Percentiles rank a stretch among this genome's conserved stretches.
phyloP scores from a whole-genome alignment of 805 yeast genomes.

The Candida ovalis region DNA sequence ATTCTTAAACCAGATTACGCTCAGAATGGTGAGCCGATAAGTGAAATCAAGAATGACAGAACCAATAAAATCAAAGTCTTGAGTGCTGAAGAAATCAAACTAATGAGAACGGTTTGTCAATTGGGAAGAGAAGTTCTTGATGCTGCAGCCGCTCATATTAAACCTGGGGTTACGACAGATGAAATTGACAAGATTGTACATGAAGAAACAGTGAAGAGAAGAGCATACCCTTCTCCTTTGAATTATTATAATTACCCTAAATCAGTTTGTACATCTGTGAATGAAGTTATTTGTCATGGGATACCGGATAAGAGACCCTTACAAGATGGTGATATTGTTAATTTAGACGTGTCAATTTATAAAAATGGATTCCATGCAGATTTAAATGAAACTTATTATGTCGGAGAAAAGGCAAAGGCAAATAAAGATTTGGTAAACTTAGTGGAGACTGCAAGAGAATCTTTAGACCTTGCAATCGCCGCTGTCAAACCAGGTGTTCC shows the following conservation, averaged over 20 bases:
- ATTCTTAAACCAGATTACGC: slow-evolving; percentile 85
- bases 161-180: slow-evolving; percentile 91
- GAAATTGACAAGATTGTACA: slow-evolving; percentile 85
- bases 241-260: slow-evolving; percentile 94
- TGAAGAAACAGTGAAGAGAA: slow-evolving; percentile 80
- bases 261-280: slow-evolving; percentile 87
- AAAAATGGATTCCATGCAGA: slow-evolving; percentile 91
- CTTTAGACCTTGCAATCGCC: slow-evolving; percentile 78
- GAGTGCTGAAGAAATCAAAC: slow-evolving; percentile 64
- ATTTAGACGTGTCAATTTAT: slow-evolving; percentile 82
- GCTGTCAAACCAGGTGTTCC: slow-evolving; percentile 88
- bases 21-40: slow-evolving; percentile 66
- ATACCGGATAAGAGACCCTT: slow-evolving; percentile 87
- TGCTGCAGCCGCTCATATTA: slow-evolving; percentile 74
- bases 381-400: slow-evolving; percentile 93
- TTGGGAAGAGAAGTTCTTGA: slow-evolving; percentile 88
- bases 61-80: slow-evolving; percentile 61
- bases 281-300: slow-evolving; percentile 96
- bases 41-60: slow-evolving; percentile 73
- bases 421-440: slow-evolving; percentile 80
- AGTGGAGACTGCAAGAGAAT: slow-evolving; percentile 89
- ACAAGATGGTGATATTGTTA: slow-evolving; percentile 91
- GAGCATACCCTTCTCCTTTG: slow-evolving; percentile 91
- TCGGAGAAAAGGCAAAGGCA: slow-evolving; percentile 82
- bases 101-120: slow-evolving; percentile 69